These are phyloP conservation scores for Lactifluus hygrophoroides DNA, from an alignment of 768 basidiomycete species.

Conservation along the genomic window DNA sequence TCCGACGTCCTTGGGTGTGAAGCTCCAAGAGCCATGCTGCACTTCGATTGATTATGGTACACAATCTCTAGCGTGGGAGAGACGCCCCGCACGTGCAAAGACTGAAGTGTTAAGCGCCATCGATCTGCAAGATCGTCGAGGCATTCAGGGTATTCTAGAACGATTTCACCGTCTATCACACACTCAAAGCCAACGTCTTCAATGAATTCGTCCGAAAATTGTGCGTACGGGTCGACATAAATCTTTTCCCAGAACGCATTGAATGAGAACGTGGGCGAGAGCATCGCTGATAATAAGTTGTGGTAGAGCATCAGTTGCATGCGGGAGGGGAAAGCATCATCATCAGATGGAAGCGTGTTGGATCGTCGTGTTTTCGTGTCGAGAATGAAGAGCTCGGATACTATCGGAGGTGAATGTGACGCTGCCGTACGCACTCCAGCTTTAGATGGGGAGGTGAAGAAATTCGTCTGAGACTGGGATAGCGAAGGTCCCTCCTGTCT, in stretches of 20 bases:
- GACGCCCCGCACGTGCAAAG: conserved; percentile 28
- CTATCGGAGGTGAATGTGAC: neutral
- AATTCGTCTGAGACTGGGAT: conserved; percentile 20
- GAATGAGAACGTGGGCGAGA: conserved; percentile 43
- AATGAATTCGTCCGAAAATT: conserved; percentile 47
- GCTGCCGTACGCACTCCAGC: neutral
- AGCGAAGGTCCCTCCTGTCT: conserved; percentile 21
- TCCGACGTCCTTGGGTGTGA: neutral
- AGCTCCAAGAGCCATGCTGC: neutral
- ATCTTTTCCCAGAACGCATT: conserved; percentile 42
- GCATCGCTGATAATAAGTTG: conserved; percentile 48
- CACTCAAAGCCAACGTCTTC: conserved; percentile 21
- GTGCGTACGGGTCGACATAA: conserved; percentile 33
- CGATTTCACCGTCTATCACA: neutral
- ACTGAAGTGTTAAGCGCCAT: conserved; percentile 27
- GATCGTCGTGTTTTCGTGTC: conserved; percentile 66
- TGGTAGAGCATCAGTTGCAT: conserved; percentile 76
- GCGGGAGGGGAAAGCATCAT: conserved; percentile 49
- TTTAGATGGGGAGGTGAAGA: conserved; percentile 17
- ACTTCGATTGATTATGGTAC: conserved; percentile 34
- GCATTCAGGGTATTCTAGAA: conserved; percentile 16
- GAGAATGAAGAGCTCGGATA: conserved; percentile 36
- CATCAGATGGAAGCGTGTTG: conserved; percentile 42
- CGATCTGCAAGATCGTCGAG: conserved; percentile 27
- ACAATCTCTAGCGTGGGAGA: conserved; percentile 39